Evolutionary conservation across 495 filamentous ascomycete species (phyloP).

Genomic region (Neurospora sp.): DNA sequence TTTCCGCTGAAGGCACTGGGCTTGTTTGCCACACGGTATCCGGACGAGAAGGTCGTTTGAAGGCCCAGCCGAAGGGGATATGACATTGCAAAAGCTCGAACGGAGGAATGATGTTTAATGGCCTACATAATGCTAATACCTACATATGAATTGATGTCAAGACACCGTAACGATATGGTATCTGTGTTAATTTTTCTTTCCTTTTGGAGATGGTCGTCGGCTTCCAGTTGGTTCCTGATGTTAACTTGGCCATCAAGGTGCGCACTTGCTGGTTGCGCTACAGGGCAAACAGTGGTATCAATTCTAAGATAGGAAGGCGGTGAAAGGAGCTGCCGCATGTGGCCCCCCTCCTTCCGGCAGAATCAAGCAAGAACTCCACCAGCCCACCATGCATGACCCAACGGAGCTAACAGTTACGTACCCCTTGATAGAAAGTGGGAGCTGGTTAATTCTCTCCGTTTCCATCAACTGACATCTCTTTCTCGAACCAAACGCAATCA

Average conservation of each 20-base stretch:
- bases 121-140: conserved; percentile 5
- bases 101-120: neutral
- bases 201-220: neutral
- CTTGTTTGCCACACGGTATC: conserved; percentile 70
- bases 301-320: neutral
- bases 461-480: neutral
- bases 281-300: neutral
- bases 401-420: neutral
- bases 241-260: neutral
- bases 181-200: neutral
- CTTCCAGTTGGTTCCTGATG: neutral
- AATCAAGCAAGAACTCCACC: neutral
- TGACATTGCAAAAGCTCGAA: neutral
- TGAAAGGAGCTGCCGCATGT: neutral
- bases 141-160: neutral
- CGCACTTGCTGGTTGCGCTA: neutral
- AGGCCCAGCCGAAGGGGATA: neutral
- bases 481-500: neutral
- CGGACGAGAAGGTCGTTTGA: conserved; percentile 45
- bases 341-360: neutral
- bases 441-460: neutral
- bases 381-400: neutral
- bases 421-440: neutral
- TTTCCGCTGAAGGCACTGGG: conserved; percentile 92
- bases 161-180: neutral